Evolutionary conservation across 768 basidiomycete genomes (phyloP), one percentile per base, ranked within the genome.

Genomic region (Tricholomella constricta): DNA sequence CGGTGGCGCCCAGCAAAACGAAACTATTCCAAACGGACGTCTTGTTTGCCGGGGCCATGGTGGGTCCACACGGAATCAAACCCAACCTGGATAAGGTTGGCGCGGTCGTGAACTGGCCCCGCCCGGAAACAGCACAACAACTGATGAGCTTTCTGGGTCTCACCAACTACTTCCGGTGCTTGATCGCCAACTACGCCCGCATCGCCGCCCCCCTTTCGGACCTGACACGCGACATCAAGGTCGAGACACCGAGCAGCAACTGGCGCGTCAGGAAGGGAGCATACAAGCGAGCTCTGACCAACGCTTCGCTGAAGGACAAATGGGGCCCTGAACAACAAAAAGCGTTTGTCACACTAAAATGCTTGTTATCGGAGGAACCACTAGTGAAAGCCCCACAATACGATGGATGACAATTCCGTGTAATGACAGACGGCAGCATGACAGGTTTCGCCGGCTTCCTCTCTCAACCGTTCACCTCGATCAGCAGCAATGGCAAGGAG

Each of bases 1-100:
- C 71, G 0, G 51, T 78, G 0, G 71, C 74, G 1, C 61, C 75
- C 1, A 29, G 44, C 0, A 78, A 77, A 42, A 62, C 67, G 1
- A 44, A 64, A 32, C 60, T 77, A 1, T 77, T 76, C 57, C 59
- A 72, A 57, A 64, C 67, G 0, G 65, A 72, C 27, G 65, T 62
- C 0, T 55, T 69, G 2, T 77, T 76, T 43, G 70, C 70, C 6
- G 75, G 75, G 0, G 68, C 64, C 0, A 37, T 36, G 1, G 62
- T 76, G 0, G 64, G 72, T 2, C 62, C 65, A 0, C 23, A 57
- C 0, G 75, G 77, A 1, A 64, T 78, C 4, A 40, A 50, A 17
- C 67, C 70, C 2, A 70, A 77, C 53, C 57, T 62, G 2, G 40
- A 61, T 7, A 78, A 78, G 54, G 52, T 77, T 4, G 65, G 64